phyloP scores from a whole-genome alignment of 352 stramenopile species.

The Peronospora tabacina region DNA sequence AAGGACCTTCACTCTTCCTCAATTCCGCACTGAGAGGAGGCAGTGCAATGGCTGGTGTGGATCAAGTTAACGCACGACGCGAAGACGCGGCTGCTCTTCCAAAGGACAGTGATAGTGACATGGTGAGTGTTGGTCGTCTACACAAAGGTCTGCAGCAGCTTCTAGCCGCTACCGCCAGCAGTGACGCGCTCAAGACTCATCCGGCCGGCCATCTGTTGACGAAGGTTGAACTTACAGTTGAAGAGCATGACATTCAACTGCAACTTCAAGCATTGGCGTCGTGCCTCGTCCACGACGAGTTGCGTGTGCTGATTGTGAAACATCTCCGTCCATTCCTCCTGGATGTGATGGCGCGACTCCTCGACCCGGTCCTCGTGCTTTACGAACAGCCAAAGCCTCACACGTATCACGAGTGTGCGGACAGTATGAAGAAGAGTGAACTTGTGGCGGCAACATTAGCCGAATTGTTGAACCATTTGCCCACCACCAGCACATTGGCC shows the following conservation, averaged over 20 bases:
- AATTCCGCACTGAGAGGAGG: conserved; percentile 1
- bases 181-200: conserved; percentile 17
- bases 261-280: conserved; percentile 51
- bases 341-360: conserved; percentile 59
- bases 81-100: not conserved
- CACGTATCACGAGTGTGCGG: conserved; percentile 26
- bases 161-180: conserved; percentile 1
- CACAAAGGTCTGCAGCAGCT: conserved; percentile 15
- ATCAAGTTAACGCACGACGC: conserved; percentile 9
- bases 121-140: conserved; percentile 20
- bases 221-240: conserved; percentile 7
- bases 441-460: conserved; percentile 43
- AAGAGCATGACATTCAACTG: conserved; percentile 17
- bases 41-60: conserved; percentile 14
- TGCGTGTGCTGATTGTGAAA: conserved; percentile 41
- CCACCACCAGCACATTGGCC: conserved; percentile 46
- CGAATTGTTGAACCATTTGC: conserved; percentile 45
- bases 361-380: conserved; percentile 40
- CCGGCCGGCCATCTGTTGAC: conserved; percentile 29
- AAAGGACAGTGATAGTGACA: conserved; percentile 8
- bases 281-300: conserved; percentile 42
- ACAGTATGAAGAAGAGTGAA: conserved; percentile 50
- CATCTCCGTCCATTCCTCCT: conserved; percentile 64
- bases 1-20: conserved; percentile 10
- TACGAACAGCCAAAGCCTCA: conserved; percentile 26